Evolutionary conservation across 2,329 filamentous ascomycete genomes (phyloP), one percentile per base, ranked within the genome.

Genomic region (Hymenoscyphus repandus): DNA sequence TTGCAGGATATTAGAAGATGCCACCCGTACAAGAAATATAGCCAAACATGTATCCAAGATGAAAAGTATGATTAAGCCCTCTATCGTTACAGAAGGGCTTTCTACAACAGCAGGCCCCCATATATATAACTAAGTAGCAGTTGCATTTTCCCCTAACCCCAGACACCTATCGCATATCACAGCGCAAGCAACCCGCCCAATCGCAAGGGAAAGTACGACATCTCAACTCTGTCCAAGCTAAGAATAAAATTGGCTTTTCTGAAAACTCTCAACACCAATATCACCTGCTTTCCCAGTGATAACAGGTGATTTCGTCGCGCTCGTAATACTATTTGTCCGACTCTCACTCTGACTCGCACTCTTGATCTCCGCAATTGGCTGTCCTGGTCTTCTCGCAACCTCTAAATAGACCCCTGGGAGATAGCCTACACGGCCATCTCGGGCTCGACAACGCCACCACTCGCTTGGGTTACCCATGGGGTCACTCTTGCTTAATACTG

Each of bases 361-460:
- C 57, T 66, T 64, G 37, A 65, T 66, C 48, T 64, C 58, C 9
- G 61, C 63, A 18, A 66, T 52, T 2, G 63, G 47, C 30, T 74
- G 72, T 18, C 73, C 74, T 0, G 80, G 76, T 45, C 77, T 72
- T 62, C 76, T 75, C 22, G 82, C 74, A 44, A 93, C 79, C 70
- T 96, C 90, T 27, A 99, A 78, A 64, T 96, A 99, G 1, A 90
- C 91, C 1, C 86, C 83, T 2, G 95, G 93, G 5, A 99, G 77
- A 66, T 97, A 99, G 6, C 93, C 93, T 62, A 96, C 85, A 22
- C 90, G 80, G 41, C 90, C 91, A 66, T 97, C 90, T 54, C 93
- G 80, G 12, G 92, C 87, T 49, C 93, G 81, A 70, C 95, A 99
- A 58, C 86, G 83, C 93, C 93, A 99, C 93, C 93, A 99, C 66